A percentile compares a stretch with the other conserved stretches of the same genome.
These are phyloP conservation scores for Blastobotrys ciferrii DNA, from an alignment of 1,139 yeast genomes.

Conservation along the genomic window DNA sequence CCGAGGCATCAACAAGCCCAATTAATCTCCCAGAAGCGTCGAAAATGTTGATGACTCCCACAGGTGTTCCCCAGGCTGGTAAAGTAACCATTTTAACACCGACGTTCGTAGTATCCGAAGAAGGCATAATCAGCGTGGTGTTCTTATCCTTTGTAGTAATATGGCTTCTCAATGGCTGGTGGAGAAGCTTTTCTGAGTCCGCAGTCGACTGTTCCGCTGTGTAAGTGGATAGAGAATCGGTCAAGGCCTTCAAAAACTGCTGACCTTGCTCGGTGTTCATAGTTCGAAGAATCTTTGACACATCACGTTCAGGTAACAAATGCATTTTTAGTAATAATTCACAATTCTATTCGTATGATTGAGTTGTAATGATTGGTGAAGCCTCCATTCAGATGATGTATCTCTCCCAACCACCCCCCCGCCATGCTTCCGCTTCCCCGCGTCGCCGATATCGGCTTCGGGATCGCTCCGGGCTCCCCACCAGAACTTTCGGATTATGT, in stretches of 20 bases:
- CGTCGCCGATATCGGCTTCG: too few relatives aligned
- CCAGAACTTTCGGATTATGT: too few relatives aligned
- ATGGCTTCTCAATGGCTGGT: constrained; percentile 14
- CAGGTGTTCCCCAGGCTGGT: constrained; percentile 9
- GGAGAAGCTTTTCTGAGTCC: constrained; percentile 6
- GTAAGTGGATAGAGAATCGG: constrained; percentile 1
- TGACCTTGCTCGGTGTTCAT: constrained; percentile 1
- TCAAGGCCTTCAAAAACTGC: constrained; percentile 5
- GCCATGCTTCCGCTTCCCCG: too few relatives aligned
- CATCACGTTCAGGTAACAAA: constrained; percentile 2
- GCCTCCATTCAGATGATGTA: too few relatives aligned
- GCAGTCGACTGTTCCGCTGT: not conserved
- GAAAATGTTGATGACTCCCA: constrained; percentile 13
- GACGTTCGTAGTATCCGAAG: constrained; percentile 12
- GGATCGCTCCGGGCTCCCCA: too few relatives aligned
- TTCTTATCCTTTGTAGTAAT: constrained; percentile 11
- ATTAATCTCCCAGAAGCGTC: constrained; percentile 5
- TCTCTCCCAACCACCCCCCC: too few relatives aligned
- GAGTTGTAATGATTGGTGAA: too few relatives aligned
- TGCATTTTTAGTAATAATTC: not conserved
- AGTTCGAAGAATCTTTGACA: constrained; percentile 5
- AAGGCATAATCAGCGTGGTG: constrained; percentile 13
- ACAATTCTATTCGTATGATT: too few relatives aligned
- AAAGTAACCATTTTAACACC: constrained; percentile 11
- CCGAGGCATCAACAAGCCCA: constrained; percentile 12